Evolutionary conservation across 768 basidiomycete genomes (phyloP).

Genomic region (Cyclocybe cylindracea): DNA sequence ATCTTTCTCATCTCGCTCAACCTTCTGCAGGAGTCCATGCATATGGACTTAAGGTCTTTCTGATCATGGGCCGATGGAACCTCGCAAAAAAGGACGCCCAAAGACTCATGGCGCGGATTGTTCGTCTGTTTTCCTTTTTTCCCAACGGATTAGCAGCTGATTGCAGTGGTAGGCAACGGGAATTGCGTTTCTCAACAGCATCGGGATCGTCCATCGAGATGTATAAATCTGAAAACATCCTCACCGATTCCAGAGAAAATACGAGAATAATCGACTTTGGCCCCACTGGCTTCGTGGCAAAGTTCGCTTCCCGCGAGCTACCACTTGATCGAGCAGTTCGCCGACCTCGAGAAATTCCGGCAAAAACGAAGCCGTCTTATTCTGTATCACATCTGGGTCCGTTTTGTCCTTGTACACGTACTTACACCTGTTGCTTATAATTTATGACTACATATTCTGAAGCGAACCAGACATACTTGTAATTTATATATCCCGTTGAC

Average conservation of each 20-base stretch:
- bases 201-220: slow-evolving; percentile 4
- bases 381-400: too few species aligned
- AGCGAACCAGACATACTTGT: too few species aligned
- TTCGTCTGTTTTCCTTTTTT: neutral
- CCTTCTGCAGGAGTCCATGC: too few species aligned
- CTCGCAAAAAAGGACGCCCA: neutral
- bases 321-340: neutral
- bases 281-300: neutral
- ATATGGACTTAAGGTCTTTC: too few species aligned
- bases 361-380: neutral
- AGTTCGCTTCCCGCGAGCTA: neutral
- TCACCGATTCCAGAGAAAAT: slow-evolving; percentile 2
- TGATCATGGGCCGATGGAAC: neutral
- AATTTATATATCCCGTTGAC: too few species aligned
- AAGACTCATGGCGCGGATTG: neutral
- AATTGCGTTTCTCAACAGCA: neutral
- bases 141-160: neutral
- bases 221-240: slow-evolving; percentile 4
- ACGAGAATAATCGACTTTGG: neutral
- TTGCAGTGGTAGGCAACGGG: neutral
- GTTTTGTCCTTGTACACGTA: too few species aligned
- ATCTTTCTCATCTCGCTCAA: too few species aligned
- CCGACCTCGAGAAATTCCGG: neutral
- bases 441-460: too few species aligned
- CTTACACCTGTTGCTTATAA: too few species aligned